Conservation (phyloP, 768 basidiomycete genomes). For the Brasilioporus rufonigricans region DNA sequence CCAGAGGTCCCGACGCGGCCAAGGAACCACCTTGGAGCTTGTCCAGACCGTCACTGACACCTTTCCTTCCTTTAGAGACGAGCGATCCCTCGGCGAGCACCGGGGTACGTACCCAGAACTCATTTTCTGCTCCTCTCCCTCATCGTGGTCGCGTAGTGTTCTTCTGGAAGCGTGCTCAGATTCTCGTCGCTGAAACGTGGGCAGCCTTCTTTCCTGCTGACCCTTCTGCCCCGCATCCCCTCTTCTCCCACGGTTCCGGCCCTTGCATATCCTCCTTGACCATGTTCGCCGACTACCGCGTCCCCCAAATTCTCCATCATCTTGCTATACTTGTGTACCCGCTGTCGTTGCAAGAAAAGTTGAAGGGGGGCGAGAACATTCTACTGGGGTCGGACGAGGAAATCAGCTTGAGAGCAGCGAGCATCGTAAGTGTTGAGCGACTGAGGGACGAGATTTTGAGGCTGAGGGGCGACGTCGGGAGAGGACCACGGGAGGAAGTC, state of each 20-base stretch:
- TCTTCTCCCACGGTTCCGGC: constrained; percentile 61
- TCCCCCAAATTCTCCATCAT: constrained; percentile 89
- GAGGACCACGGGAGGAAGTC: constrained; percentile 27
- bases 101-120: constrained; percentile 44
- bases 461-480: constrained; percentile 30
- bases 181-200: constrained; percentile 89
- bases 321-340: constrained; percentile 75
- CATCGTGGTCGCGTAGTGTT: constrained; percentile 44
- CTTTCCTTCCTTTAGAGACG: constrained; percentile 79
- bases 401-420: constrained; percentile 74
- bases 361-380: constrained; percentile 46
- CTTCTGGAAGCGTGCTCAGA: constrained; percentile 91
- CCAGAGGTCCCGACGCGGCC: constrained; percentile 45
- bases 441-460: constrained; percentile 58
- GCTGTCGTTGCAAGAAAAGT: constrained; percentile 48
- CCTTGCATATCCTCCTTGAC: constrained; percentile 70
- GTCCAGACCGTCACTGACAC: constrained; percentile 66
- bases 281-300: constrained; percentile 94
- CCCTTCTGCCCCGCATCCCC: constrained; percentile 52
- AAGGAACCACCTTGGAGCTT: constrained; percentile 69
- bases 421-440: constrained; percentile 76
- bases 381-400: constrained; percentile 64
- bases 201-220: constrained; percentile 79
- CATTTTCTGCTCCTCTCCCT: neutral
- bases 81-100: constrained; percentile 52